Conservation (phyloP, 139 green algal genomes). For the Chlamydomonas sp. region DNA sequence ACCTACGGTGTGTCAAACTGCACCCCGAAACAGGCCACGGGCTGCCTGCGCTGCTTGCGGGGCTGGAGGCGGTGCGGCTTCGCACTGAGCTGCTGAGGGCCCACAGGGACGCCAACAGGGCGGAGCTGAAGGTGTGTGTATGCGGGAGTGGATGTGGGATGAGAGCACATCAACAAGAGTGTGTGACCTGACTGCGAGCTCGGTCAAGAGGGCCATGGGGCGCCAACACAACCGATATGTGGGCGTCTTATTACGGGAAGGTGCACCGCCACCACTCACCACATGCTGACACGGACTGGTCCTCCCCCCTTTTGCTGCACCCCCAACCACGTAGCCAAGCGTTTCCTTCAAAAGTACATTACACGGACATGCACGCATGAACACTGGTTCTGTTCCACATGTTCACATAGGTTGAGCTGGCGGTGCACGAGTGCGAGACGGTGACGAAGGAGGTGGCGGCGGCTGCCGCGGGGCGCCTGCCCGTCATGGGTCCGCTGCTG, state of each 20-base stretch:
- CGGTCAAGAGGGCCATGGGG: too few relatives aligned
- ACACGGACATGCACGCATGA: too few relatives aligned
- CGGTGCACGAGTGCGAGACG: neutral
- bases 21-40: neutral
- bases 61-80: slow-evolving; percentile 21
- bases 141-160: neutral
- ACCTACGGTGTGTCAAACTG: too few relatives aligned
- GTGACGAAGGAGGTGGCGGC: slow-evolving; percentile 29
- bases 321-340: too few relatives aligned
- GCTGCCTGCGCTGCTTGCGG: slow-evolving; percentile 11
- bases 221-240: too few relatives aligned
- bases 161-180: neutral
- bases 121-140: slow-evolving; percentile 13
- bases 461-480: neutral
- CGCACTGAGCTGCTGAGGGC: slow-evolving; percentile 28
- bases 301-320: too few relatives aligned
- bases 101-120: neutral
- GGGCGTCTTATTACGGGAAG: too few relatives aligned
- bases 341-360: too few relatives aligned
- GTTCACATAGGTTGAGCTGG: slow-evolving; percentile 38
- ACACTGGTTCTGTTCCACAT: too few relatives aligned
- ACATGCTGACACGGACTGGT: too few relatives aligned
- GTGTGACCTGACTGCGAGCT: too few relatives aligned
- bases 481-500: slow-evolving; percentile 16
- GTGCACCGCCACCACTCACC: too few relatives aligned